Evolutionary conservation across 139 green algal species (phyloP).

Genomic region (Closterium sp.): DNA sequence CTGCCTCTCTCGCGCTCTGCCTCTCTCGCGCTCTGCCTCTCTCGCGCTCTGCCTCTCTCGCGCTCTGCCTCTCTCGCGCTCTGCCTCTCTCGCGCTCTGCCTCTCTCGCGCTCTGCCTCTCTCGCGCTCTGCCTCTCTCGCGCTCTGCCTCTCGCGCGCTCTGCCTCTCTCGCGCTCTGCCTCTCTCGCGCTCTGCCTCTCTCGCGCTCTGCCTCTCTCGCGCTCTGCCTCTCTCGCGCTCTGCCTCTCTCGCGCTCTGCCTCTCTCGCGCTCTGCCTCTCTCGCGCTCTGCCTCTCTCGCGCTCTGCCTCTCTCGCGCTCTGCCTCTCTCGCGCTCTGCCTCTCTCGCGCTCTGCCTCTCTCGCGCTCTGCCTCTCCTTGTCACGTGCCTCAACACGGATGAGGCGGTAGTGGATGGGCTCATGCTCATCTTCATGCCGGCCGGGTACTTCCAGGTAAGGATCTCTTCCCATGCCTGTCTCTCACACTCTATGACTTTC

Average conservation of each 20-base stretch:
- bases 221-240: no score
- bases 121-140: neutral
- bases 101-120: neutral
- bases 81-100: neutral
- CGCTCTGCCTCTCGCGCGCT: no score
- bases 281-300: neutral
- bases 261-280: neutral
- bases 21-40: no score
- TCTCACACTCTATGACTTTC: no score
- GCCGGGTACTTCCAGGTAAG: slow-evolving; percentile 31
- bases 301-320: neutral
- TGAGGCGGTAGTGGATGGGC: slow-evolving; percentile 6
- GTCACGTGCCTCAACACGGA: neutral
- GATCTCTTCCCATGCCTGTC: neutral
- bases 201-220: neutral
- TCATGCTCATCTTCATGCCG: slow-evolving; percentile 8
- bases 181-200: neutral
- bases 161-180: no score
- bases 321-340: neutral
- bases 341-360: neutral
- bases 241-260: neutral
- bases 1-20: no score
- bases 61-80: neutral
- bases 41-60: no score
- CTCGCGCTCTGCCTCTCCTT: no score